phyloP scores from a whole-genome alignment of 768 basidiomycete species.

The Auricularia heimuer region DNA sequence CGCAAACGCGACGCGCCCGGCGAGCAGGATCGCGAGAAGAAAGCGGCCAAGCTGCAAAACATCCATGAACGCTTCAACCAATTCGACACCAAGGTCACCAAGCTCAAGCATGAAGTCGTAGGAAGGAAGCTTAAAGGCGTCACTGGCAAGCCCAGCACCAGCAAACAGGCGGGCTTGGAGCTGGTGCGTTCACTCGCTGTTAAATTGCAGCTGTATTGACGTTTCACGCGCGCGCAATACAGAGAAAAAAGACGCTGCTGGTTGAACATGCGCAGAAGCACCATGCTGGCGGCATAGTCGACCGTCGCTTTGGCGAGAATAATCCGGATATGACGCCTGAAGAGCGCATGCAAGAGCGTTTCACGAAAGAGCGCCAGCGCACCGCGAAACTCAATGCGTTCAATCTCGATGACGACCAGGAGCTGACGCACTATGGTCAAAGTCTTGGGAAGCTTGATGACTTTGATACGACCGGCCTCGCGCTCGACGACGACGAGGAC shows the following conservation, averaged over 20 bases:
- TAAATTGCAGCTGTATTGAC: conserved; percentile 3
- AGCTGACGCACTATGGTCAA: conserved; percentile 86
- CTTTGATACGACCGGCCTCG: conserved; percentile 63
- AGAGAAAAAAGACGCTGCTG: conserved; percentile 82
- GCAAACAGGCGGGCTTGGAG: conserved; percentile 84
- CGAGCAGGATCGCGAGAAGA: conserved; percentile 77
- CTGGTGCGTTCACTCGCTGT: conserved; percentile 41
- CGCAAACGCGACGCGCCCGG: conserved; percentile 44
- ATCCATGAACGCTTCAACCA: conserved; percentile 85
- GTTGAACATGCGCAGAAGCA: conserved; percentile 79
- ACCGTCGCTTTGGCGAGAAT: conserved; percentile 94
- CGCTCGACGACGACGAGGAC: conserved; percentile 41
- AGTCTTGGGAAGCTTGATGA: conserved; percentile 78
- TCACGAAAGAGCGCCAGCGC: conserved; percentile 81
- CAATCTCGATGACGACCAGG: conserved; percentile 87
- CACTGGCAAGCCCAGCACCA: conserved; percentile 73
- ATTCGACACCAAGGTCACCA: conserved; percentile 89
- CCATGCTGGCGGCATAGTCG: conserved; percentile 80
- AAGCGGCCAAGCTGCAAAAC: conserved; percentile 65
- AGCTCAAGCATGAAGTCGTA: conserved; percentile 86
- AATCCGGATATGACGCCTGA: conserved; percentile 88
- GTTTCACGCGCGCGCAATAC: conserved; percentile 8
- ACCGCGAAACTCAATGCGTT: conserved; percentile 65
- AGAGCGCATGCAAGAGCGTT: conserved; percentile 94
- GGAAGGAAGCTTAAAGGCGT: conserved; percentile 80